phyloP scores from a whole-genome alignment of 2,329 filamentous ascomycete species.

The Neofusicoccum cordaticola region DNA sequence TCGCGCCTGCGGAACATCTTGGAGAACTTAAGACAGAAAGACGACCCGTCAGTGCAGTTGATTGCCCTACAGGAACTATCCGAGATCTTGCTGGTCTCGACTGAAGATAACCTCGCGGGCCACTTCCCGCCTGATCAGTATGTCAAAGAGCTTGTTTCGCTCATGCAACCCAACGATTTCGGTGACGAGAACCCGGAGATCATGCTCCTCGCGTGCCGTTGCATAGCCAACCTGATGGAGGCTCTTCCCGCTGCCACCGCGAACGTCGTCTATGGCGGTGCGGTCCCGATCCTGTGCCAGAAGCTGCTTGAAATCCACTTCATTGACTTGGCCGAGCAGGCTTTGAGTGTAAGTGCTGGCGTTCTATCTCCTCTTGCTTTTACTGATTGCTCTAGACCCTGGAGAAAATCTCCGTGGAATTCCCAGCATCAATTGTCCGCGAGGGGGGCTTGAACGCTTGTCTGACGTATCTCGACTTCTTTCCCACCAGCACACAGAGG shows the following conservation, averaged over 20 bases:
- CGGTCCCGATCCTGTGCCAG: conserved; percentile 89
- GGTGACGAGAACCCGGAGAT: conserved; percentile 92
- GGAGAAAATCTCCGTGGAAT: conserved; percentile 96
- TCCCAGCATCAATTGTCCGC: conserved; percentile 89
- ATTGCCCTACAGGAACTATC: conserved; percentile 92
- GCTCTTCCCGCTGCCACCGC: conserved; percentile 87
- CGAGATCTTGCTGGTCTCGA: conserved; percentile 88
- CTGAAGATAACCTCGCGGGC: conserved; percentile 92
- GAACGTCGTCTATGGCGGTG: conserved; percentile 95
- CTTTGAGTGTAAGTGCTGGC: conserved; percentile 64
- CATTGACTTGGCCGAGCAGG: conserved; percentile 96
- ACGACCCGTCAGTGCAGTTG: conserved; percentile 81
- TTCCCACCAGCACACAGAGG: conserved; percentile 92
- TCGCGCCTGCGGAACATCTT: conserved; percentile 66
- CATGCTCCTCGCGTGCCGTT: conserved; percentile 94
- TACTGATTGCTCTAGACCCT: conserved; percentile 58
- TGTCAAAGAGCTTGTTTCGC: conserved; percentile 84
- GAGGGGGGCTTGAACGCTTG: conserved; percentile 96
- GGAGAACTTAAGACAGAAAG: conserved; percentile 69
- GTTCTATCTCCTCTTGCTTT: neutral
- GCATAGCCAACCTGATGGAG: conserved; percentile 96
- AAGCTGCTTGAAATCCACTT: conserved; percentile 95
- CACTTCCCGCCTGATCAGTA: conserved; percentile 93
- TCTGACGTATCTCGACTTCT: conserved; percentile 93
- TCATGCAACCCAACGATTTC: conserved; percentile 90